Evolutionary conservation across 768 basidiomycete species (phyloP).

Genomic region (Hydnomerulius pinastri): DNA sequence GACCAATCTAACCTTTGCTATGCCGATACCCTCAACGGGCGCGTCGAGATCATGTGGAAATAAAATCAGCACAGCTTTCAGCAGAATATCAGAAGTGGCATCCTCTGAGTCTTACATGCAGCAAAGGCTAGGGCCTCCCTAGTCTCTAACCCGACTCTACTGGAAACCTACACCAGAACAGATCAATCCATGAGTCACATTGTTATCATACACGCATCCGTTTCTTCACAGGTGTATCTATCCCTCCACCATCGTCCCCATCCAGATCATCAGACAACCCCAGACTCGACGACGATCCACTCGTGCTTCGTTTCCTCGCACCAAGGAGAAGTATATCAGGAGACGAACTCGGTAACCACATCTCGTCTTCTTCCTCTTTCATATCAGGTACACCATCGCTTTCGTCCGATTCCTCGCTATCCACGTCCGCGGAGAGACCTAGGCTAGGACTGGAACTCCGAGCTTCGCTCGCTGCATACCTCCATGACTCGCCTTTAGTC

Average conservation of each 20-base stretch:
- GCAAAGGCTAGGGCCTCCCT: too few relatives aligned
- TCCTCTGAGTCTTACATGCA: too few relatives aligned
- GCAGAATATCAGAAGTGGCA: too few relatives aligned
- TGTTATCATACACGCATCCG: conserved; percentile 18
- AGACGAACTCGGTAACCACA: conserved; percentile 42
- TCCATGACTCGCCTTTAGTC: conserved; percentile 9
- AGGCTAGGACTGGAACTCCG: conserved; percentile 7
- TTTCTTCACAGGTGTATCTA: conserved; percentile 28
- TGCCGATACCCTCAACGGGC: too few relatives aligned
- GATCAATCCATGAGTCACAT: too few relatives aligned
- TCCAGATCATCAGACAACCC: conserved; percentile 24
- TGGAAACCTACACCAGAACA: too few relatives aligned
- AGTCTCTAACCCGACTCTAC: too few relatives aligned
- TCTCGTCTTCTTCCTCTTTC: conserved; percentile 39
- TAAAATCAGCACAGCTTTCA: too few relatives aligned
- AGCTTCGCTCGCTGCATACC: conserved; percentile 8
- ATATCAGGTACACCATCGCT: conserved; percentile 5
- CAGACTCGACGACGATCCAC: conserved; percentile 27
- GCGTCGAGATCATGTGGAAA: too few relatives aligned
- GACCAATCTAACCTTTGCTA: too few relatives aligned
- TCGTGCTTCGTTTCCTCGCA: conserved; percentile 24
- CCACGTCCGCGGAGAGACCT: not conserved
- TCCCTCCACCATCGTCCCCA: conserved; percentile 8
- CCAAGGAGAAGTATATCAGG: conserved; percentile 42
- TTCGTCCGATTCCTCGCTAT: conserved; percentile 1